Evolutionary conservation across 164 flowering plant species (phyloP).

Genomic region (Piper betle): DNA sequence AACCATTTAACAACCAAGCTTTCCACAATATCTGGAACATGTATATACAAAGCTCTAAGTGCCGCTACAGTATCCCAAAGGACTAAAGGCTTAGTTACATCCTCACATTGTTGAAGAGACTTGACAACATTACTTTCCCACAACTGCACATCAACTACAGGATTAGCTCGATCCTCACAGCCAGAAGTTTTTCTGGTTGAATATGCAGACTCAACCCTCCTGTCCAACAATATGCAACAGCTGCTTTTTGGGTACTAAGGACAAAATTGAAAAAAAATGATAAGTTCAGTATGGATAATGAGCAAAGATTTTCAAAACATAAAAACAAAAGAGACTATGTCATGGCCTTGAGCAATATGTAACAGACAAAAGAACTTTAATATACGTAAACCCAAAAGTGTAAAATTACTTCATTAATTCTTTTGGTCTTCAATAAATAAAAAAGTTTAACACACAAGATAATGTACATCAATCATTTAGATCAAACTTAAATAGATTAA

Average conservation of each 20-base stretch:
- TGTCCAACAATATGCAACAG: constrained; percentile 74
- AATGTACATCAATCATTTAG: too few relatives aligned
- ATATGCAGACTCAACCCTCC: constrained; percentile 54
- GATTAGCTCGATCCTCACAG: constrained; percentile 11
- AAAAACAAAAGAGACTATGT: neutral
- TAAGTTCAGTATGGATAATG: neutral
- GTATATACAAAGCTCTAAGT: constrained; percentile 47
- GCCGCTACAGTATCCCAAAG: constrained; percentile 75
- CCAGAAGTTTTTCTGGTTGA: constrained; percentile 11
- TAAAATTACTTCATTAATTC: too few relatives aligned
- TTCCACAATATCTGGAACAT: constrained; percentile 36
- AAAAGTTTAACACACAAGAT: too few relatives aligned
- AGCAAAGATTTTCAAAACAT: too few relatives aligned
- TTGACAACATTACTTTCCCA: constrained; percentile 62
- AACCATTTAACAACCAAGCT: constrained; percentile 50
- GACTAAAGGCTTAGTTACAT: constrained; percentile 36
- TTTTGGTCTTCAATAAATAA: too few relatives aligned
- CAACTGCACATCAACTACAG: constrained; percentile 22
- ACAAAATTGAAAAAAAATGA: neutral
- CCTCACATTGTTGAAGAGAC: constrained; percentile 41
- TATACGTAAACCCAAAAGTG: too few relatives aligned
- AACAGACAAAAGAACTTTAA: too few relatives aligned
- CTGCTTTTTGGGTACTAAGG: constrained; percentile 56
- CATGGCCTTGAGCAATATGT: neutral
- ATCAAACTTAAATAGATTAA: too few relatives aligned